Percentiles rank a stretch among this genome's conserved stretches.
These are phyloP conservation scores for Pythium scleroteichum DNA, from an alignment of 352 stramenopile genomes.

Conservation along the genomic window DNA sequence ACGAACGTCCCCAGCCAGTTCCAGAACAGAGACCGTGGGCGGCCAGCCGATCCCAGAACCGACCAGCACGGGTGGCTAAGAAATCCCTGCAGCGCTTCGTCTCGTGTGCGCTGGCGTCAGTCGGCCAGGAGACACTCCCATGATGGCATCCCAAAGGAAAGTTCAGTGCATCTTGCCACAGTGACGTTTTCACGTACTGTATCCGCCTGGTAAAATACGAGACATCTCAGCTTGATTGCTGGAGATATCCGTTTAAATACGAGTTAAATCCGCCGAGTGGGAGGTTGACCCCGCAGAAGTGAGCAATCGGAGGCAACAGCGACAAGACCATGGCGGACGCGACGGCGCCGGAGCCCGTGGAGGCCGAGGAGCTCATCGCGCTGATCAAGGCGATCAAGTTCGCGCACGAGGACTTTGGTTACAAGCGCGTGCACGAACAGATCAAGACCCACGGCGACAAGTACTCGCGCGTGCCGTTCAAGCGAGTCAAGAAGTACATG, in stretches of 20 bases:
- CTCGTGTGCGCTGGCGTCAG: conserved; percentile 25
- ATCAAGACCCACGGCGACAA: conserved; percentile 79
- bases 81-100: conserved; percentile 5
- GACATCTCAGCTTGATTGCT: not conserved
- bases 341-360: conserved; percentile 34
- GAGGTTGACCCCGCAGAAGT: conserved; percentile 6
- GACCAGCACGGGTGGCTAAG: not conserved
- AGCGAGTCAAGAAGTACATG: conserved; percentile 86
- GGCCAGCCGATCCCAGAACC: no score
- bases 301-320: no score
- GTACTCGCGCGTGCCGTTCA: conserved; percentile 70
- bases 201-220: not conserved
- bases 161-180: conserved; percentile 10
- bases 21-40: no score
- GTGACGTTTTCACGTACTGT: no score
- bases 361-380: conserved; percentile 78
- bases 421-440: conserved; percentile 83
- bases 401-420: conserved; percentile 72
- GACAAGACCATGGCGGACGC: conserved; percentile 14
- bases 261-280: conserved; percentile 1
- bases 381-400: conserved; percentile 90
- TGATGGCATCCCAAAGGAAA: conserved; percentile 14
- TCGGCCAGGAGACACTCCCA: conserved; percentile 9
- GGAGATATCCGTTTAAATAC: conserved; percentile 2
- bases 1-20: no score